These are phyloP conservation scores for Darksidea phi DNA, from an alignment of 495 filamentous ascomycete genomes.

Conservation along the genomic window DNA sequence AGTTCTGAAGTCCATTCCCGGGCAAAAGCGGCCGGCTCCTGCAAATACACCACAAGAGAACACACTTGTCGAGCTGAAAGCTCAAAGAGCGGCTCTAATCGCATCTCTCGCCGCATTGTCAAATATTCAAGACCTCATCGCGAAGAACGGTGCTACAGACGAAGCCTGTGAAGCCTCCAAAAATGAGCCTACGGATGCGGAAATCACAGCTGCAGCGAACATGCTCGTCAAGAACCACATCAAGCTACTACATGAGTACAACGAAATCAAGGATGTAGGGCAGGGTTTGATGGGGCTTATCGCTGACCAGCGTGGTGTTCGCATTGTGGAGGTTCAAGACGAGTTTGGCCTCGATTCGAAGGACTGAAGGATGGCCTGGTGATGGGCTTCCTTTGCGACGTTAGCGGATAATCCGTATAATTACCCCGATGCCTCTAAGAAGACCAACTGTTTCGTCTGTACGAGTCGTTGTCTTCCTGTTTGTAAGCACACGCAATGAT, in stretches of 20 bases:
- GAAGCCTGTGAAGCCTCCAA: slow-evolving; percentile 11
- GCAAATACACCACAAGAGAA: slow-evolving; percentile 14
- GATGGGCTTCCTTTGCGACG: not conserved
- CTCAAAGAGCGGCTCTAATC: slow-evolving; percentile 23
- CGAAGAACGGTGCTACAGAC: not conserved
- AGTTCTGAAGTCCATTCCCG: not conserved
- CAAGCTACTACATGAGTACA: slow-evolving; percentile 68
- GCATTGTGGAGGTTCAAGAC: slow-evolving; percentile 61
- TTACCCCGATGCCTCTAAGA: not conserved
- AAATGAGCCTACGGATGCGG: slow-evolving; percentile 28
- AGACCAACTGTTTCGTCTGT: too few species aligned
- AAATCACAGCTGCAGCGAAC: slow-evolving; percentile 37
- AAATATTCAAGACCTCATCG: slow-evolving; percentile 11
- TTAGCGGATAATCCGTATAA: not conserved
- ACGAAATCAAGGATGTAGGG: slow-evolving; percentile 73
- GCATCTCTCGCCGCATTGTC: slow-evolving; percentile 25
- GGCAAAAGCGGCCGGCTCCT: slow-evolving; percentile 5
- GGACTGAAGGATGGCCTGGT: slow-evolving; percentile 34
- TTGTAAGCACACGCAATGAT: too few species aligned
- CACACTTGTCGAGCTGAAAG: slow-evolving; percentile 18
- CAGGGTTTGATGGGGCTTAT: slow-evolving; percentile 72
- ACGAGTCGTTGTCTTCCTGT: too few species aligned
- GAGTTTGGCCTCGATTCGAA: slow-evolving; percentile 48
- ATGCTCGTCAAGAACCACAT: slow-evolving; percentile 65
- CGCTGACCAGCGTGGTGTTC: slow-evolving; percentile 66